Evolutionary conservation across 2,329 filamentous ascomycete species (phyloP), one percentile per base, ranked within the genome.

Genomic region (Scleromitrula shiraiana): DNA sequence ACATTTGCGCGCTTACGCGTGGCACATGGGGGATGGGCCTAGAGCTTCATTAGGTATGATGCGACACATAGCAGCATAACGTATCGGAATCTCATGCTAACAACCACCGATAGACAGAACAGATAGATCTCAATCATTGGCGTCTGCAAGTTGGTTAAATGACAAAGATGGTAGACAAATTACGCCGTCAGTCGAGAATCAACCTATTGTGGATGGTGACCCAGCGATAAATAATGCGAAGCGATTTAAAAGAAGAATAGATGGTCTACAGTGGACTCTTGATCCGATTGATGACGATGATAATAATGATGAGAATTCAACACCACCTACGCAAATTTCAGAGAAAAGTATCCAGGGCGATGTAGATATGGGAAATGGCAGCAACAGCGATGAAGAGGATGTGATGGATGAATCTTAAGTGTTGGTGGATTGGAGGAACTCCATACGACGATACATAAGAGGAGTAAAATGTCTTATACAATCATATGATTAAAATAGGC

Each of bases 1-100:
- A n/a, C 80, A 83, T 57, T 62, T 83, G 37, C 58, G 68, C 10
- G 70, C 73, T 2, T 65, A 77, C 48, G 65, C 68, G 30, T 82
- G 78, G 79, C 70, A 80, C 52, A 66, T 75, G 35, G 80, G 80
- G 14, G 80, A 83, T 44, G 80, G 80, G 0, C 73, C 73, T 7
- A 67, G 63, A 47, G 65, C 52, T 33, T 51, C 52, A 49, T 37
- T 58, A 29, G 53, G 58, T 60, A 53, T 46, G 47, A 32, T 24
- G 7, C 7, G 20, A n/a, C n/a, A n/a, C n/a, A n/a, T n/a, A n/a
- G n/a, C n/a, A n/a, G n/a, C n/a, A n/a, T n/a, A n/a, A n/a, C n/a
- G n/a, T n/a, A n/a, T n/a, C n/a, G n/a, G n/a, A n/a, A n/a, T n/a
- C 9, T 12, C 30, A 36, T 7, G n/a, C 15, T 36, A 19, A 36